Conservation (phyloP, 306 rosid genomes). For the Begonia loranthoides region DNA sequence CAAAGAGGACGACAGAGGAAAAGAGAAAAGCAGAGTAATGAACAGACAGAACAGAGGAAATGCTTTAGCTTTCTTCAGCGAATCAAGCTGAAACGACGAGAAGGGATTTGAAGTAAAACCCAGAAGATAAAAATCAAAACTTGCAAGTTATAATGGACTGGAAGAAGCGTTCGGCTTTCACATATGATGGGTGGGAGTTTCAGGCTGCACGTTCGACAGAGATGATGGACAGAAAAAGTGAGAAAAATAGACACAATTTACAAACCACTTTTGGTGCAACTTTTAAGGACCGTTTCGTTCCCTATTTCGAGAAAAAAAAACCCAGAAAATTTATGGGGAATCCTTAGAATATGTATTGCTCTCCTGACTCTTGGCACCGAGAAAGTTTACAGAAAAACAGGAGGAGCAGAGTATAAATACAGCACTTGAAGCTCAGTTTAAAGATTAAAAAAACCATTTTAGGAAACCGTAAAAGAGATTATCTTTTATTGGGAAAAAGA, state of each 20-base stretch:
- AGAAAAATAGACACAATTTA: too few relatives aligned
- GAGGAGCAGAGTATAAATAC: too few relatives aligned
- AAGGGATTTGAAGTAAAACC: background rate
- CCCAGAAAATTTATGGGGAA: background rate
- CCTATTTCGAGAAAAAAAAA: background rate
- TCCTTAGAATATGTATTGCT: too few relatives aligned
- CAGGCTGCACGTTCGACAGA: background rate
- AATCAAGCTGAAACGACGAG: background rate
- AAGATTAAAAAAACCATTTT: too few relatives aligned
- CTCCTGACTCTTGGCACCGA: too few relatives aligned
- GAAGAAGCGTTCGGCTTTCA: background rate
- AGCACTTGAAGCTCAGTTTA: too few relatives aligned
- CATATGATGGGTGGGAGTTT: too few relatives aligned
- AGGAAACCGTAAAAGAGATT: too few relatives aligned
- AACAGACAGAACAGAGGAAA: background rate
- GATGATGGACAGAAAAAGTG: too few relatives aligned
- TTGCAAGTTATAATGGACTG: constrained; percentile 10
- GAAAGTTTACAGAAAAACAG: too few relatives aligned
- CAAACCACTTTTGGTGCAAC: constrained; percentile 2
- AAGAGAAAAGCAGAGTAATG: constrained; percentile 3
- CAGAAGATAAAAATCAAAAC: constrained; percentile 8
- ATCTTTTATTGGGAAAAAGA: too few relatives aligned
- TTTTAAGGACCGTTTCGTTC: background rate
- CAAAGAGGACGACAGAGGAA: background rate
- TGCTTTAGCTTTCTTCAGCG: background rate